Evolutionary conservation across 768 basidiomycete genomes (phyloP).

Genomic region (Hemileccinum rubropunctum): DNA sequence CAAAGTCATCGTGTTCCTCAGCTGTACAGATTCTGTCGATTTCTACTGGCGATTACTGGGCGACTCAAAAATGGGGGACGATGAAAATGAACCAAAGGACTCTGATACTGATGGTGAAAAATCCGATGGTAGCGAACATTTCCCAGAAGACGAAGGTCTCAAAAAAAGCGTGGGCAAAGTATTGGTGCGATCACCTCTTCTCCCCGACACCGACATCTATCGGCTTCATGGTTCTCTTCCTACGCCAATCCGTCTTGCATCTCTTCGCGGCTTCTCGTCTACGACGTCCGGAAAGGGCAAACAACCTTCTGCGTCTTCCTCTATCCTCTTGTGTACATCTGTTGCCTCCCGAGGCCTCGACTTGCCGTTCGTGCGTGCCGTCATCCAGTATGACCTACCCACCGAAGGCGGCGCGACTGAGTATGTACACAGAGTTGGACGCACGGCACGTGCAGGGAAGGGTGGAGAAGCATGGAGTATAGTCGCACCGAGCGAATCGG

Average conservation of each 20-base stretch:
- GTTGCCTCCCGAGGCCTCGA: slow-evolving; percentile 99
- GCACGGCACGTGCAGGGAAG: slow-evolving; percentile 94
- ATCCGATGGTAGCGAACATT: slow-evolving; percentile 22
- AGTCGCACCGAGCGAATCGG: slow-evolving; percentile 79
- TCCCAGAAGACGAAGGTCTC: slow-evolving; percentile 23
- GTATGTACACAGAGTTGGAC: slow-evolving; percentile 95
- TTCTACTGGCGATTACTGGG: slow-evolving; percentile 90
- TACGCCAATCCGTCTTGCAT: slow-evolving; percentile 72
- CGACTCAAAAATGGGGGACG: slow-evolving; percentile 60
- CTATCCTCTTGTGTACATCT: slow-evolving; percentile 91
- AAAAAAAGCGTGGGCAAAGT: slow-evolving; percentile 39
- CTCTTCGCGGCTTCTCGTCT: slow-evolving; percentile 78
- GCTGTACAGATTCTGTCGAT: slow-evolving; percentile 97
- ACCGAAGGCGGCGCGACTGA: slow-evolving; percentile 96
- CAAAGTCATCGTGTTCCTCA: slow-evolving; percentile 93
- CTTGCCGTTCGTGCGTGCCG: slow-evolving; percentile 88
- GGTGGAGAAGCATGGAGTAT: slow-evolving; percentile 97
- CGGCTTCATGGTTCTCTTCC: slow-evolving; percentile 93
- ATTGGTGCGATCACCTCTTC: slow-evolving; percentile 64
- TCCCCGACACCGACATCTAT: slow-evolving; percentile 80
- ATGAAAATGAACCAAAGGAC: slow-evolving; percentile 23
- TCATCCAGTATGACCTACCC: slow-evolving; percentile 95
- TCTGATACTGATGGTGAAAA: slow-evolving; percentile 26
- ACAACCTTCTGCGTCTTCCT: slow-evolving; percentile 39
- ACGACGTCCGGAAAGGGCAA: slow-evolving; percentile 31